These are phyloP conservation scores for Noccaea bulbosa DNA, from an alignment of 345 rosid genomes.

Conservation along the genomic window DNA sequence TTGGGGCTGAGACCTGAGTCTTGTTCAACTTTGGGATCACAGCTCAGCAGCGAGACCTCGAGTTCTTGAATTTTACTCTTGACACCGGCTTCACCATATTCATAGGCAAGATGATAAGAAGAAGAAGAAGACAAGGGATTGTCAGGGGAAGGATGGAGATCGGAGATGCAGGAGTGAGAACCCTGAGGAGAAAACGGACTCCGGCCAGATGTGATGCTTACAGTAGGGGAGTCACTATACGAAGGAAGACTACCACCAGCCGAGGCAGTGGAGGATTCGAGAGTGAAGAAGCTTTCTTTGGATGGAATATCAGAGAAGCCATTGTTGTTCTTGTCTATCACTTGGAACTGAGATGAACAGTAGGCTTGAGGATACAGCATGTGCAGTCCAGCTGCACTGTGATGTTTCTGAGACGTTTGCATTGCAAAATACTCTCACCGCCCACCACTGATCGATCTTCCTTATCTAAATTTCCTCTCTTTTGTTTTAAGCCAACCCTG, in stretches of 20 bases:
- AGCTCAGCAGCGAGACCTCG: slow-evolving; percentile 66
- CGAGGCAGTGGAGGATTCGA: slow-evolving; percentile 74
- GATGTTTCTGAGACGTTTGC: slow-evolving; percentile 77
- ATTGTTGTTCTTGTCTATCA: slow-evolving; percentile 48
- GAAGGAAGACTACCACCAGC: slow-evolving; percentile 39
- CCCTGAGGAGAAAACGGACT: slow-evolving; percentile 86
- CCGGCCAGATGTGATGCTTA: slow-evolving; percentile 63
- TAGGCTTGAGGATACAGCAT: slow-evolving; percentile 58
- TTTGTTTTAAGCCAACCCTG: no score
- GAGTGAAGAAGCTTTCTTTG: slow-evolving; percentile 71
- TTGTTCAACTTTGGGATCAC: slow-evolving; percentile 59
- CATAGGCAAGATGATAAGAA: slow-evolving; percentile 2
- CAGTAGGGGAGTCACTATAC: slow-evolving; percentile 67
- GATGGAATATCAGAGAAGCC: slow-evolving; percentile 49
- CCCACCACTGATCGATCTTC: background rate
- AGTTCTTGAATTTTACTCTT: slow-evolving; percentile 72
- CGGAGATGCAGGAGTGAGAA: slow-evolving; percentile 77
- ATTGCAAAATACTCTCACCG: slow-evolving; percentile 34
- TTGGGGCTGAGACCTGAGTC: slow-evolving; percentile 47
- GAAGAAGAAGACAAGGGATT: slow-evolving; percentile 34
- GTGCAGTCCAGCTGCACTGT: slow-evolving; percentile 55
- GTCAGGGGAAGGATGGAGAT: slow-evolving; percentile 69
- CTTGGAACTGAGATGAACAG: slow-evolving; percentile 54
- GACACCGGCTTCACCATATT: slow-evolving; percentile 53
- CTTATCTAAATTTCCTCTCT: no score